phyloP scores from a whole-genome alignment of 2,329 filamentous ascomycete species.

The Aureobasidium sp. region DNA sequence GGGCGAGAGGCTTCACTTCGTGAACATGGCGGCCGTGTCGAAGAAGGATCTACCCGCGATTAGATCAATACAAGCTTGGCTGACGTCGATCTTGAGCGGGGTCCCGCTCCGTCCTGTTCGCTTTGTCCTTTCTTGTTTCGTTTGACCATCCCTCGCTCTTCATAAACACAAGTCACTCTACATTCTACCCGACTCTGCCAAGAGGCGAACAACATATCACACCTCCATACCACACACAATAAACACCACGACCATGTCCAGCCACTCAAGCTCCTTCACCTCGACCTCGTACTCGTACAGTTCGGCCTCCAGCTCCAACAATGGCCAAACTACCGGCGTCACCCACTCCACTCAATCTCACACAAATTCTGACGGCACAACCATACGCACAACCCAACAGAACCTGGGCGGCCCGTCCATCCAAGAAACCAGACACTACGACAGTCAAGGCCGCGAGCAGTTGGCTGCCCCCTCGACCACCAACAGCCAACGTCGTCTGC shows the following conservation, averaged over 20 bases:
- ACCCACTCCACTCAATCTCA: conserved; percentile 21
- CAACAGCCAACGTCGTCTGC: conserved; percentile 11
- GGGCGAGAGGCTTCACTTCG: not conserved
- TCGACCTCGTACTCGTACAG: conserved; percentile 21
- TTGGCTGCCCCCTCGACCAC: conserved; percentile 16
- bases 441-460: conserved; percentile 26
- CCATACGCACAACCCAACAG: conserved; percentile 25
- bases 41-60: conserved; percentile 7
- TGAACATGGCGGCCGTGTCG: not conserved
- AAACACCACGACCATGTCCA: conserved; percentile 17
- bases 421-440: conserved; percentile 25
- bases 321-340: conserved; percentile 22
- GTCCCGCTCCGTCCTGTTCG: not conserved
- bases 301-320: conserved; percentile 21
- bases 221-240: not conserved
- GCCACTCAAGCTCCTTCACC: conserved; percentile 13
- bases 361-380: conserved; percentile 23
- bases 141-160: not conserved
- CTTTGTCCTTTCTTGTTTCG: not conserved
- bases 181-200: too few relatives aligned
- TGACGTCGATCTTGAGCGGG: not conserved
- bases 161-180: not conserved
- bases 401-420: conserved; percentile 26
- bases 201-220: not conserved
- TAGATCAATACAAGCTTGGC: not conserved